phyloP scores from a whole-genome alignment of 108 stramenopile species.

The Seminavis robusta region DNA sequence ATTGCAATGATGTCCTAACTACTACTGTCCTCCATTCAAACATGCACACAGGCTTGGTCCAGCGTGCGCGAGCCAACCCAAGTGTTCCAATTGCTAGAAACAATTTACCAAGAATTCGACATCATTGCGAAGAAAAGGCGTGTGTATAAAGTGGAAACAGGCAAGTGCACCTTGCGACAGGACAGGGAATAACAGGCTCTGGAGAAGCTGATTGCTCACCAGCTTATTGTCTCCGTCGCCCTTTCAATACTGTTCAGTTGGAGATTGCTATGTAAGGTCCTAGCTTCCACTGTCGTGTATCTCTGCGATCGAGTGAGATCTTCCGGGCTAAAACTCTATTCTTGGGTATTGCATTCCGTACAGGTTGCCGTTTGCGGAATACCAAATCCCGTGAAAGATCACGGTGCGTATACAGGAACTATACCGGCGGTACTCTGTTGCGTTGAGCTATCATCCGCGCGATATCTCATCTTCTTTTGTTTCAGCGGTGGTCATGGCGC shows the following conservation, averaged over 20 bases:
- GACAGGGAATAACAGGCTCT: neutral
- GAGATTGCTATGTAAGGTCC: conserved; percentile 12
- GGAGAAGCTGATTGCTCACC: neutral
- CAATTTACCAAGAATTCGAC: conserved; percentile 47
- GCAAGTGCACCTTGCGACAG: too few species aligned
- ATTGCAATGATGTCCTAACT: too few species aligned
- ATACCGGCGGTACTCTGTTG: too few species aligned
- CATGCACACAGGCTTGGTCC: too few species aligned
- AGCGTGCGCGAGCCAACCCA: conserved; percentile 43
- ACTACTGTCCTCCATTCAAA: too few species aligned
- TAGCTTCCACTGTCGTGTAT: too few species aligned
- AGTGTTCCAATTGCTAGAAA: conserved; percentile 46
- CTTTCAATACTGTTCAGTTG: conserved; percentile 12
- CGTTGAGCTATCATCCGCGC: too few species aligned
- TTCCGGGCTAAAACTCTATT: neutral
- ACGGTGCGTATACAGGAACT: too few species aligned
- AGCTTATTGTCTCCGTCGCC: neutral
- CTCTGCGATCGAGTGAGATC: too few species aligned
- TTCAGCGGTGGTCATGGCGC: conserved; percentile 8
- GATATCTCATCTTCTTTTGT: too few species aligned
- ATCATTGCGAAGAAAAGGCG: conserved; percentile 12
- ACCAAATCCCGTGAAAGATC: conserved; percentile 2
- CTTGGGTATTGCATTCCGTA: neutral
- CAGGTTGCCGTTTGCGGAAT: conserved; percentile 6
- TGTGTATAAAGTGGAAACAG: conserved; percentile 9